Evolutionary conservation across 176 grass and related monocot genomes (phyloP).

Genomic region (Oryza nivara): DNA sequence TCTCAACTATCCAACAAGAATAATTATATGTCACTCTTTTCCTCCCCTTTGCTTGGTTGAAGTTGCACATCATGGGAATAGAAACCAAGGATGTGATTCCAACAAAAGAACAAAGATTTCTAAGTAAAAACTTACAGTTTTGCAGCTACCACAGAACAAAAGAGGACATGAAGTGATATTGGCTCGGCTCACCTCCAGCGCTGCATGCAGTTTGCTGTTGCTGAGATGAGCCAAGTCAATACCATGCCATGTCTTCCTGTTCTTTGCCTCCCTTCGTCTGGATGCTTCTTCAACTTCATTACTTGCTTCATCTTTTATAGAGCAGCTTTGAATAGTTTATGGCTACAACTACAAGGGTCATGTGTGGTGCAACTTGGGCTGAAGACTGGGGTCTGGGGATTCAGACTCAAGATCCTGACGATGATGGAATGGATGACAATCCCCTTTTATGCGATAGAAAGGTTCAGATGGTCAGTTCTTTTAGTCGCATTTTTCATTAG

Average conservation of each 20-base stretch:
- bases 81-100: conserved; percentile 11
- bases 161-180: conserved; percentile 63
- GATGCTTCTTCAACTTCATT: conserved; percentile 36
- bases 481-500: background rate
- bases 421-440: background rate
- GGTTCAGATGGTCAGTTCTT: background rate
- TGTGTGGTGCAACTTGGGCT: background rate
- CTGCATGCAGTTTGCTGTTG: background rate
- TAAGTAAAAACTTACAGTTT: conserved; percentile 19
- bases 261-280: conserved; percentile 35
- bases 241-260: conserved; percentile 55
- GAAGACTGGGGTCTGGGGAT: background rate
- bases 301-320: conserved; percentile 45
- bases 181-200: conserved; percentile 52
- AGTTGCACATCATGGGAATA: background rate
- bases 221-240: conserved; percentile 59
- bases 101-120: conserved; percentile 7
- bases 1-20: background rate
- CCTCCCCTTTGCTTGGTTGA: background rate
- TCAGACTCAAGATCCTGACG: background rate
- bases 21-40: background rate
- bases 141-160: conserved; percentile 22
- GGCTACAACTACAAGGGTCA: background rate
- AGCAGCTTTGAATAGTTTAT: conserved; percentile 28
- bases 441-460: background rate